Evolutionary conservation across 2,329 filamentous ascomycete genomes (phyloP).

Genomic region (Ophiostoma perfectum): DNA sequence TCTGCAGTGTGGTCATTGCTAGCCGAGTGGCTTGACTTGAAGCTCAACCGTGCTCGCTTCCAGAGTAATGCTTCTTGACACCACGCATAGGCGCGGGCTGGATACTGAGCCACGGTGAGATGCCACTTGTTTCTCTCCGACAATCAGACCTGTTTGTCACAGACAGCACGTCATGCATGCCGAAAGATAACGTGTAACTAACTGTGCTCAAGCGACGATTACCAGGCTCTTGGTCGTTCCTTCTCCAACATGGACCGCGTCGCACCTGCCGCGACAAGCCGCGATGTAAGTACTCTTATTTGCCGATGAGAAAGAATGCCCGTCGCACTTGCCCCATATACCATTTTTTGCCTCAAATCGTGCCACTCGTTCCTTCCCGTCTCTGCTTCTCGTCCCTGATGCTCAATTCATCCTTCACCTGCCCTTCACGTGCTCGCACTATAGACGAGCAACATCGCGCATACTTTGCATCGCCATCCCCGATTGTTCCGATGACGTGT

Average conservation of each 20-base stretch:
- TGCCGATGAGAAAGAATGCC: background rate
- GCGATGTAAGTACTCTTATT: conserved; percentile 17
- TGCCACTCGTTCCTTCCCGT: no score
- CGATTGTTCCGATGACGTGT: no score
- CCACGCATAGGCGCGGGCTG: background rate
- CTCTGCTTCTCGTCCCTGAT: no score
- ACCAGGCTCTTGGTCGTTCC: background rate
- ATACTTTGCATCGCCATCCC: no score
- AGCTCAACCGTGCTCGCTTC: background rate
- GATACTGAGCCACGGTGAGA: conserved; percentile 2
- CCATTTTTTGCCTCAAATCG: background rate
- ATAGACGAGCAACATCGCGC: no score
- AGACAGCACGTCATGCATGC: background rate
- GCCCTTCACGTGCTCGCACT: no score
- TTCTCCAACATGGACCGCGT: conserved; percentile 12
- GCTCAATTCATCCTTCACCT: no score
- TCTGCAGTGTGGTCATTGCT: background rate
- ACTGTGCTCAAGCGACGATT: conserved; percentile 1
- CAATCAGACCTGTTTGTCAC: background rate
- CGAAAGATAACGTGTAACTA: background rate
- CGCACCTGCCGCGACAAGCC: conserved; percentile 5
- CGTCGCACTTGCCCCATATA: background rate
- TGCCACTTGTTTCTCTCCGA: background rate
- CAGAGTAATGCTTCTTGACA: conserved; percentile 3
- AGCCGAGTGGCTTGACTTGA: background rate